Evolutionary conservation across 2,329 filamentous ascomycete species (phyloP).

Genomic region (Colletotrichum tanaceti): DNA sequence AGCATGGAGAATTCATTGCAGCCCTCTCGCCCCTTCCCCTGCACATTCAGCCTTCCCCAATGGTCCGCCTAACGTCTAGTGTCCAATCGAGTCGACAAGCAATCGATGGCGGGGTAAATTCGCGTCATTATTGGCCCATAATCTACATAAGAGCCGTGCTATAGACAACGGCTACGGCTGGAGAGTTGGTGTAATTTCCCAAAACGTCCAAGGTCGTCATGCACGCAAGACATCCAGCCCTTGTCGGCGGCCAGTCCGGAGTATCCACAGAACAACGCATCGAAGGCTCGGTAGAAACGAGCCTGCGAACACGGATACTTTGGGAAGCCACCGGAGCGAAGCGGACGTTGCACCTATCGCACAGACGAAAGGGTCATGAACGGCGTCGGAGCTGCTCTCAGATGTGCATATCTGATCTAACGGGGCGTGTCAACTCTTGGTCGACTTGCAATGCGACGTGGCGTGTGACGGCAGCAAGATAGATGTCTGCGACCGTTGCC

Average conservation of each 20-base stretch:
- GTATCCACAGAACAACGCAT: constrained; percentile 56
- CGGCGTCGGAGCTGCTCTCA: constrained; percentile 7
- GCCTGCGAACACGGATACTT: constrained; percentile 30
- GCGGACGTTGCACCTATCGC: constrained; percentile 23
- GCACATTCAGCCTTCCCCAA: constrained; percentile 37
- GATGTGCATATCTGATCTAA: constrained; percentile 32
- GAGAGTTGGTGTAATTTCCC: constrained; percentile 58
- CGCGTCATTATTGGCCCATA: constrained; percentile 48
- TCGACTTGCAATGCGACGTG: constrained; percentile 9
- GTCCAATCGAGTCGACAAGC: constrained; percentile 32
- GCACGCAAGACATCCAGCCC: constrained; percentile 49
- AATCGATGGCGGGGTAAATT: constrained; percentile 43
- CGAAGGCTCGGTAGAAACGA: constrained; percentile 49
- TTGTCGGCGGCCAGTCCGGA: constrained; percentile 47
- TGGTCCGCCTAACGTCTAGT: constrained; percentile 23
- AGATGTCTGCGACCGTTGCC: constrained; percentile 25
- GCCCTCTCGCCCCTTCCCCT: constrained; percentile 28
- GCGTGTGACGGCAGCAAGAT: constrained; percentile 21
- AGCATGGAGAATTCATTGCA: constrained; percentile 32
- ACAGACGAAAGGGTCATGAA: constrained; percentile 34
- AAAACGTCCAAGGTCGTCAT: constrained; percentile 57
- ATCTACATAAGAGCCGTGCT: constrained; percentile 54
- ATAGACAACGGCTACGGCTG: constrained; percentile 52
- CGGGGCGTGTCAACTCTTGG: constrained; percentile 8
- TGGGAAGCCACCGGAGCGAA: constrained; percentile 33